phyloP scores from a whole-genome alignment of 345 rosid species.

The Rhodomyrtus tomentosa region DNA sequence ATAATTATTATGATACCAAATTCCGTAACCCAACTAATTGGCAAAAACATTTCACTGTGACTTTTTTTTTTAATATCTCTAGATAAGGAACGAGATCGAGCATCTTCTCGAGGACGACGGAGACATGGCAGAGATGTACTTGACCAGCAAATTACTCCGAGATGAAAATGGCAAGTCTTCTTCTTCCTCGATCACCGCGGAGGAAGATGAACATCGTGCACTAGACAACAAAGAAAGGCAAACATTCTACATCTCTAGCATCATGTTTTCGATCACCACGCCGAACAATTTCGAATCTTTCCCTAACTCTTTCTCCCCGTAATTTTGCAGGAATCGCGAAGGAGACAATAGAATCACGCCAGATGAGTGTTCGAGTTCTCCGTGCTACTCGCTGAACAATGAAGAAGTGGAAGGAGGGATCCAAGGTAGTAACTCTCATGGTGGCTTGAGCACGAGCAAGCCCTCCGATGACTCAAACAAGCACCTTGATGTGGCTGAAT shows the following conservation, averaged over 20 bases:
- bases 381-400: not conserved
- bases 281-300: not conserved
- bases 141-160: conserved; percentile 13
- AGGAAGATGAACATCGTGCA: not conserved
- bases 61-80: not conserved
- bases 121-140: conserved; percentile 19
- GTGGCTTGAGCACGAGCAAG: not conserved
- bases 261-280: not conserved
- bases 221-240: not conserved
- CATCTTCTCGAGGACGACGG: not conserved
- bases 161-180: not conserved
- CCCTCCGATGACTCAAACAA: not conserved
- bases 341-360: not conserved
- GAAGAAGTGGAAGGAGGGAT: not conserved
- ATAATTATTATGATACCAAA: too few species aligned
- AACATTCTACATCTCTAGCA: not conserved
- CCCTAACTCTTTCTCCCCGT: not conserved
- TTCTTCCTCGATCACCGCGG: not conserved
- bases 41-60: not conserved
- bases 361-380: not conserved
- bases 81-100: not conserved
- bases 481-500: conserved; percentile 9
- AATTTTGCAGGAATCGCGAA: not conserved
- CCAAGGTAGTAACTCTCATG: not conserved
- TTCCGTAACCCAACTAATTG: not conserved